Conservation (phyloP, 2,329 filamentous ascomycete species). For the Botryotinia convoluta region DNA sequence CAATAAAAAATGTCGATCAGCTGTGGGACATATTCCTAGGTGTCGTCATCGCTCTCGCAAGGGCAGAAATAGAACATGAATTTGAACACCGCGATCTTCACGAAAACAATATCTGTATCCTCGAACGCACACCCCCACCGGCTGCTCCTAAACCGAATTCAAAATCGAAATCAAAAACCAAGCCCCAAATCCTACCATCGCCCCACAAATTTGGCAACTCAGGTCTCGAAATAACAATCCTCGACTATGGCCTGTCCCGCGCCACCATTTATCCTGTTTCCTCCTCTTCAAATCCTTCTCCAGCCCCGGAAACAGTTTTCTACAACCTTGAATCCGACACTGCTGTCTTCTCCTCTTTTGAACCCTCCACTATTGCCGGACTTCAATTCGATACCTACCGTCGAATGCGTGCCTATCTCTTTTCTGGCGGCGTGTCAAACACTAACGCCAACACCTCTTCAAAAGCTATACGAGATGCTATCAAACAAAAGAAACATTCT, state of each 20-base stretch:
- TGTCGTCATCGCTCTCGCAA: slow-evolving; percentile 57
- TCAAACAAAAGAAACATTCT: slow-evolving; percentile 29
- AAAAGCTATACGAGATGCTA: slow-evolving; percentile 4
- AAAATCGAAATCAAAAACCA: not conserved
- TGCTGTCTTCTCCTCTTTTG: slow-evolving; percentile 56
- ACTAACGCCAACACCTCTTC: slow-evolving; percentile 14
- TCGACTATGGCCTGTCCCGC: slow-evolving; percentile 64
- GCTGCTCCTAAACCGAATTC: not conserved
- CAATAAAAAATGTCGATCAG: slow-evolving; percentile 48
- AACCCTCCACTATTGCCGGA: slow-evolving; percentile 21
- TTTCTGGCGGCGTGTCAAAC: slow-evolving; percentile 23
- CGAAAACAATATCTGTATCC: slow-evolving; percentile 61
- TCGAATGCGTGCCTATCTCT: slow-evolving; percentile 41
- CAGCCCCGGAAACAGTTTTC: slow-evolving; percentile 45
- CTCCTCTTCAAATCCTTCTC: slow-evolving; percentile 25
- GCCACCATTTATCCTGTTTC: slow-evolving; percentile 44
- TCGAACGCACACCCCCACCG: not conserved
- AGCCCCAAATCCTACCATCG: not conserved
- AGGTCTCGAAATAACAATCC: slow-evolving; percentile 60
- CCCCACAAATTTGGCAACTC: slow-evolving; percentile 54
- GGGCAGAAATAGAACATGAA: slow-evolving; percentile 55
- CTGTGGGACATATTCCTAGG: slow-evolving; percentile 64
- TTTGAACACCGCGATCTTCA: slow-evolving; percentile 68
- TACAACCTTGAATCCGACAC: slow-evolving; percentile 61
- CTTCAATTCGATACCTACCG: slow-evolving; percentile 60